Conservation (phyloP, 1,284 basidiomycete genomes). For the Ceratobasidium sp. region DNA sequence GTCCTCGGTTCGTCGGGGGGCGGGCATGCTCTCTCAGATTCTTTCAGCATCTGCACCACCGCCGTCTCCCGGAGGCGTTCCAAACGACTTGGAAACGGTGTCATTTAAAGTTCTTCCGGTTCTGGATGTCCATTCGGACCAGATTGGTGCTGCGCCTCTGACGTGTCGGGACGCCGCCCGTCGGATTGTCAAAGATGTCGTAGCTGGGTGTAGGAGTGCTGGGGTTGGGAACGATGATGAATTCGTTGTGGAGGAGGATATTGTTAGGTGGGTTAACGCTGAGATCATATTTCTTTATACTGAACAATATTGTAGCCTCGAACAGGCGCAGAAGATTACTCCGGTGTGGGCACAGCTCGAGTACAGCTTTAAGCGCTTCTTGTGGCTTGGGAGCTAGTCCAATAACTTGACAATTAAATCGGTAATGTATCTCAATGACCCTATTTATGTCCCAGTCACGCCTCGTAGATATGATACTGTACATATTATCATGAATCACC, state of each 20-base stretch:
- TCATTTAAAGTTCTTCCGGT: constrained; percentile 79
- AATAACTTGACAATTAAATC: background rate
- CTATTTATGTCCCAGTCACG: background rate
- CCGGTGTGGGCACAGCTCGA: constrained; percentile 88
- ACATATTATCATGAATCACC: background rate
- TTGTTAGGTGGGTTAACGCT: constrained; percentile 69
- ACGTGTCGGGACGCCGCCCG: constrained; percentile 80
- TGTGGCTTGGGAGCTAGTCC: constrained; percentile 78
- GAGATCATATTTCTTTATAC: constrained; percentile 21
- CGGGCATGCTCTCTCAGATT: constrained; percentile 49
- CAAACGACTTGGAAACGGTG: constrained; percentile 55
- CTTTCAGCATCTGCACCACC: constrained; percentile 46
- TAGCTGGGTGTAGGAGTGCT: constrained; percentile 68
- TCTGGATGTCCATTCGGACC: constrained; percentile 20
- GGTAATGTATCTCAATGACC: background rate
- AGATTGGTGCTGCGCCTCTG: constrained; percentile 43
- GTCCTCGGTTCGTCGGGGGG: constrained; percentile 38
- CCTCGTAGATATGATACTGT: background rate
- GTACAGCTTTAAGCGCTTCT: constrained; percentile 83
- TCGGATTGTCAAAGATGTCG: constrained; percentile 72
- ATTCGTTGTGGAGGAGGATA: constrained; percentile 71
- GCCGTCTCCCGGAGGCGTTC: constrained; percentile 49
- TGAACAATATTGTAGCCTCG: constrained; percentile 57
- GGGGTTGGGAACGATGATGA: constrained; percentile 56
- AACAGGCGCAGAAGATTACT: constrained; percentile 81